phyloP scores from a whole-genome alignment of 306 rosid genomes.

The Trichosanthes cucumerina region DNA sequence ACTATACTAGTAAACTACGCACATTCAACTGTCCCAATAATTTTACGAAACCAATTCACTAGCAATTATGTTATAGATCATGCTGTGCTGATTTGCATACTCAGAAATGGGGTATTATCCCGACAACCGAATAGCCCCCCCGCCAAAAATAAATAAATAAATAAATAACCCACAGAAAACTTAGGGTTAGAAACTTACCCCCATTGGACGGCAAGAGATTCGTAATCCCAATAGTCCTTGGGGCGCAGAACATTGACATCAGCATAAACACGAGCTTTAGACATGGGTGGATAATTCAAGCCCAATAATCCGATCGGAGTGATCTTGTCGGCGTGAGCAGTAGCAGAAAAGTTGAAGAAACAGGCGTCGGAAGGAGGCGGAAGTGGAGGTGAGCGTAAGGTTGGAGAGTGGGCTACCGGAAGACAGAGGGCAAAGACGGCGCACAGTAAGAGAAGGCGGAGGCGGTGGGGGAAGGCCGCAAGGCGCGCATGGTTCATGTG shows the following conservation, averaged over 20 bases:
- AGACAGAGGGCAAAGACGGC: conserved; percentile 32
- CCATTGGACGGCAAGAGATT: conserved; percentile 35
- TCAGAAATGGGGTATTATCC: background rate
- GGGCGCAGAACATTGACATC: conserved; percentile 44
- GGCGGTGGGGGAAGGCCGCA: conserved; percentile 5
- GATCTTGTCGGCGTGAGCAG: background rate
- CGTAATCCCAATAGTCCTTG: conserved; percentile 45
- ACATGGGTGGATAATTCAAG: conserved; percentile 17
- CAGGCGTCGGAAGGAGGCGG: background rate
- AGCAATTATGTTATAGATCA: background rate
- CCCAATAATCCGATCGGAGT: background rate
- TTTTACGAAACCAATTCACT: background rate
- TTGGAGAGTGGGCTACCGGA: conserved; percentile 51
- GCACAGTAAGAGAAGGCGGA: conserved; percentile 38
- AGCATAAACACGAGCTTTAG: conserved; percentile 37
- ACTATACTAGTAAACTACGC: background rate
- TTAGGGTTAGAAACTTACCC: conserved; percentile 18
- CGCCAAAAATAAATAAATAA: too few species aligned
- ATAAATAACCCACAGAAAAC: too few species aligned
- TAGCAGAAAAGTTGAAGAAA: background rate
- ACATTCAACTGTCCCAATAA: background rate
- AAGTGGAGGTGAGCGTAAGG: conserved; percentile 29
- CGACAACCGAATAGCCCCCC: background rate
- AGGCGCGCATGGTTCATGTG: conserved; percentile 35
- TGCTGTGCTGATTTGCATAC: background rate